Evolutionary conservation across 2,329 filamentous ascomycete genomes (phyloP).

Genomic region (Biscogniauxia sp.): DNA sequence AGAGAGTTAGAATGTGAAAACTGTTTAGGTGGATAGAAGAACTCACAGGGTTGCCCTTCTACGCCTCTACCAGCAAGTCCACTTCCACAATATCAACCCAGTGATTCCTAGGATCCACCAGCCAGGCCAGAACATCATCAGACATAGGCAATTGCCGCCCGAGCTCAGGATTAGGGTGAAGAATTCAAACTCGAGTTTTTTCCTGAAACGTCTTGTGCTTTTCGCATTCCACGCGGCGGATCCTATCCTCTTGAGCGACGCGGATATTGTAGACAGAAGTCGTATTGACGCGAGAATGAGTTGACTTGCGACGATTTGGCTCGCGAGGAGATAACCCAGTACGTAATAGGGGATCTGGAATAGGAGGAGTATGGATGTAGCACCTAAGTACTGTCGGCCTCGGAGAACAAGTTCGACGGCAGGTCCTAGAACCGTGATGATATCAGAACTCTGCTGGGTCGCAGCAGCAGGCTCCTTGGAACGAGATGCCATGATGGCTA

Average conservation of each 20-base stretch:
- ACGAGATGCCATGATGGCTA: conserved; percentile 39
- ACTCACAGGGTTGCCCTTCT: neutral
- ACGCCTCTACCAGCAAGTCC: conserved; percentile 29
- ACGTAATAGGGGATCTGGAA: conserved; percentile 31
- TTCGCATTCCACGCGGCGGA: conserved; percentile 35
- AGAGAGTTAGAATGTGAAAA: neutral
- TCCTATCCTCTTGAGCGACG: neutral
- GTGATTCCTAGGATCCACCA: conserved; percentile 47
- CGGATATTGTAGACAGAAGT: conserved; percentile 2
- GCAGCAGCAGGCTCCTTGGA: conserved; percentile 33
- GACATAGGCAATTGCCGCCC: conserved; percentile 45
- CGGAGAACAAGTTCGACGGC: conserved; percentile 34
- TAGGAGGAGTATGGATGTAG: conserved; percentile 31
- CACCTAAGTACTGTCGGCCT: conserved; percentile 35
- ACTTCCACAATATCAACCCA: conserved; percentile 35
- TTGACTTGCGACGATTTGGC: conserved; percentile 31
- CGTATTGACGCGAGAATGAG: conserved; percentile 28
- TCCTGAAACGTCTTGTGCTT: conserved; percentile 35
- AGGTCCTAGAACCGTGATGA: conserved; percentile 35
- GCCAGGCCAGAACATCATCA: conserved; percentile 57
- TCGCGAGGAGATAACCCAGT: conserved; percentile 25
- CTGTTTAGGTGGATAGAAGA: neutral
- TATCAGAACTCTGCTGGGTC: conserved; percentile 30
- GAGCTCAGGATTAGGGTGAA: conserved; percentile 50
- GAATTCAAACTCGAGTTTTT: conserved; percentile 51